A percentile compares a stretch with the other conserved stretches of the same genome.
These are phyloP conservation scores for Fusarium torulosum DNA, from an alignment of 2,329 filamentous ascomycete genomes.

Conservation along the genomic window DNA sequence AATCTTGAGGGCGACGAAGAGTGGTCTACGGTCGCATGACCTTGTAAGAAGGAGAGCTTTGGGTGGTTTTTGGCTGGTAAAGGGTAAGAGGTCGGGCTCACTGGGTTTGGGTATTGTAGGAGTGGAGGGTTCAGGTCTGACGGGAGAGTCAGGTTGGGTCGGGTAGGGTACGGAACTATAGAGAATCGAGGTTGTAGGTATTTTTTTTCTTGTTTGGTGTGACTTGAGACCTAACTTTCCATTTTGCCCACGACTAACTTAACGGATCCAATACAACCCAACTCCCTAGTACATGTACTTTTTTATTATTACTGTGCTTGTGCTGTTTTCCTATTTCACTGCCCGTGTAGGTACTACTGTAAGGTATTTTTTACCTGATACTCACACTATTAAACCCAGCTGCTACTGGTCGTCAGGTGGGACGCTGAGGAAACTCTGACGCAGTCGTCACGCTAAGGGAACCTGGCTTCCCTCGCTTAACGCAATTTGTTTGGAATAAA, in stretches of 20 bases:
- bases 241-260: constrained; percentile 1
- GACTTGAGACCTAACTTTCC: constrained; percentile 32
- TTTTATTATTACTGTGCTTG: background rate
- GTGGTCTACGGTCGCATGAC: constrained; percentile 57
- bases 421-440: constrained; percentile 40
- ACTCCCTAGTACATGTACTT: constrained; percentile 24
- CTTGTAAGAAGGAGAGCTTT: constrained; percentile 48
- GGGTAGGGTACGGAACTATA: background rate
- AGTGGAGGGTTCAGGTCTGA: constrained; percentile 14
- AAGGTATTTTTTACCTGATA: constrained; percentile 8
- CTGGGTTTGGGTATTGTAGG: background rate
- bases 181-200: background rate
- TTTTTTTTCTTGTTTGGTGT: constrained; percentile 42
- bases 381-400: background rate
- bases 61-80: constrained; percentile 26
- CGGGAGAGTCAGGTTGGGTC: constrained; percentile 4
- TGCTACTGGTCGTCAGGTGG: constrained; percentile 22
- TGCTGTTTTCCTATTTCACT: background rate
- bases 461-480: constrained; percentile 37
- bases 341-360: background rate
- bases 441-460: constrained; percentile 31
- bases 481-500: constrained; percentile 32
- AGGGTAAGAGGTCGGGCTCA: constrained; percentile 1
- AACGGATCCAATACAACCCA: constrained; percentile 3
- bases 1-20: constrained; percentile 53